These are phyloP conservation scores for Magnaporthales sp. DNA, from an alignment of 2,329 filamentous ascomycete species.

Conservation along the genomic window DNA sequence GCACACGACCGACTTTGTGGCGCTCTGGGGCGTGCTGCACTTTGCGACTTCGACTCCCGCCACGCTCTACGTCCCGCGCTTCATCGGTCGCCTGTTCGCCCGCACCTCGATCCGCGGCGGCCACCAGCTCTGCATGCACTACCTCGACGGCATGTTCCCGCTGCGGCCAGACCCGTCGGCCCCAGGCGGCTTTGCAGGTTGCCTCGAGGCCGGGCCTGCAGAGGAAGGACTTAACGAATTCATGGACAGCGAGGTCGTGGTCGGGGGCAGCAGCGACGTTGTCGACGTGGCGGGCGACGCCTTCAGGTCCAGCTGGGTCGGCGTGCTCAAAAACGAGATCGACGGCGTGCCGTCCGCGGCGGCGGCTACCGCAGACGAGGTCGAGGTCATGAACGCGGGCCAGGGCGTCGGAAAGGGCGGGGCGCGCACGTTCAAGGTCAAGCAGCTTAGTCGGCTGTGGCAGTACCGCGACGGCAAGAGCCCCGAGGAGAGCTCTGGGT, in stretches of 20 bases:
- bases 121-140: slow-evolving; percentile 53
- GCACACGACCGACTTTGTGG: slow-evolving; percentile 65
- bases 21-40: slow-evolving; percentile 64
- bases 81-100: slow-evolving; percentile 53
- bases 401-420: slow-evolving; percentile 12
- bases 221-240: slow-evolving; percentile 41
- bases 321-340: slow-evolving; percentile 28
- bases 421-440: slow-evolving; percentile 36
- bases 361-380: slow-evolving; percentile 5
- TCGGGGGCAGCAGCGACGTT: slow-evolving; percentile 34
- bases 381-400: slow-evolving; percentile 6
- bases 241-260: slow-evolving; percentile 48
- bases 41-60: slow-evolving; percentile 41
- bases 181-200: slow-evolving; percentile 14
- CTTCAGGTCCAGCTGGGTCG: slow-evolving; percentile 37
- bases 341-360: slow-evolving; percentile 18
- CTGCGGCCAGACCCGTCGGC: slow-evolving; percentile 28
- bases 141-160: slow-evolving; percentile 54
- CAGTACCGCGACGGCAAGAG: slow-evolving; percentile 51
- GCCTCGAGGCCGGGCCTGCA: slow-evolving; percentile 21
- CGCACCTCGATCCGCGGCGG: slow-evolving; percentile 40
- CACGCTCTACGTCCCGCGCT: slow-evolving; percentile 43
- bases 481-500: slow-evolving; percentile 30
- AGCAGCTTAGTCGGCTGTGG: slow-evolving; percentile 54
- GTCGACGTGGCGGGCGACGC: slow-evolving; percentile 35